Percentiles rank a stretch among this genome's conserved stretches.
These are phyloP conservation scores for Exophiala sp. DNA, from an alignment of 2,329 filamentous ascomycete genomes.

Conservation along the genomic window DNA sequence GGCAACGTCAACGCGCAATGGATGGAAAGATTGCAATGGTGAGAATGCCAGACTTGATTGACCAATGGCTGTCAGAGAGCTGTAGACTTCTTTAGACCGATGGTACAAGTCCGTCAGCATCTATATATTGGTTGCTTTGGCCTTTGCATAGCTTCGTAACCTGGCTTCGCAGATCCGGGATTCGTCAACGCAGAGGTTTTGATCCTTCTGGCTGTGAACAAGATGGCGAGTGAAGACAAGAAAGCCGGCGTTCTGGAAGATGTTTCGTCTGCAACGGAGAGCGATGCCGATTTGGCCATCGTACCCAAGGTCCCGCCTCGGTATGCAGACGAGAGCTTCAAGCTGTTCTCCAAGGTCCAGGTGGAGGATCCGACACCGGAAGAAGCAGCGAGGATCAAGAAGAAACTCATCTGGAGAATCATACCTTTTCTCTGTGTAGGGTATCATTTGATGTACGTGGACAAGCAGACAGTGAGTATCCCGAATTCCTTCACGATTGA, in stretches of 20 bases:
- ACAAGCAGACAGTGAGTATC: constrained; percentile 38
- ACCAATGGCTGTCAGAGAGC: no score
- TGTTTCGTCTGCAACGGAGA: background rate
- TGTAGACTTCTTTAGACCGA: no score
- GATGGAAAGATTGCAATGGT: no score
- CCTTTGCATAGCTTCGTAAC: no score
- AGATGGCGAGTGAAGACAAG: background rate
- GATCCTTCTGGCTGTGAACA: background rate
- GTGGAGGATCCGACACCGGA: constrained; percentile 36
- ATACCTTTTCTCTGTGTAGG: constrained; percentile 38
- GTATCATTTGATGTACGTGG: constrained; percentile 40
- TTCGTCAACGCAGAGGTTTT: no score
- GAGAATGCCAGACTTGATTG: no score
- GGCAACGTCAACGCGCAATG: no score
- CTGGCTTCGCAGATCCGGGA: no score
- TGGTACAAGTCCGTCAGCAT: no score
- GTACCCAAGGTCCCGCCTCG: constrained; percentile 35
- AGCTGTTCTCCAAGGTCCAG: constrained; percentile 37
- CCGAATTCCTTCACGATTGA: constrained; percentile 37
- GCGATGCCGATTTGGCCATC: background rate
- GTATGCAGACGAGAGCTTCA: constrained; percentile 42
- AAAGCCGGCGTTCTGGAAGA: background rate
- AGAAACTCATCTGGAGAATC: constrained; percentile 36
- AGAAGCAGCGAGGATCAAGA: constrained; percentile 32
- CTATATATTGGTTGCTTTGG: no score